Evolutionary conservation across 2,329 filamentous ascomycete genomes (phyloP), one percentile per base, ranked within the genome.

Genomic region (Penicillium expansum): DNA sequence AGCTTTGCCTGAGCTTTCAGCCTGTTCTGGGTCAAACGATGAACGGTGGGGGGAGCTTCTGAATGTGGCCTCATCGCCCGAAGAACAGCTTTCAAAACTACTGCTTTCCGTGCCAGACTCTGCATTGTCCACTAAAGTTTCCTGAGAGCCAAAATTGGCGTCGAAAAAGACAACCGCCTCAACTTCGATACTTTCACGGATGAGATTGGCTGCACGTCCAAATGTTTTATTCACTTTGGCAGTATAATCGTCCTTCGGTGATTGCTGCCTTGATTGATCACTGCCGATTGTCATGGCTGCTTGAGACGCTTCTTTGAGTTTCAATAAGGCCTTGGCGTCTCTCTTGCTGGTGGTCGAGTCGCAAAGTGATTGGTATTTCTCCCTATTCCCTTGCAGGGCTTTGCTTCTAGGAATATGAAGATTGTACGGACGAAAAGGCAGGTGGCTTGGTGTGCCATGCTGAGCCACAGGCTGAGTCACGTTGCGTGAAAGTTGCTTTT

Each of bases 131-230:
- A 60, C 45, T 13, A 53, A 48, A 22, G 57, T 43, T 22, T 44
- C 48, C n/a, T 45, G 45, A 6, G 55, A 56, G 14, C 48, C 27
- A 29, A 62, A 62, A 29, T 54, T 49, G 37, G 60, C 60, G 18
- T 55, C 41, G 11, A 75, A 64, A n/a, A 72, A 70, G 2, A 69
- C 69, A 16, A 62, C 57, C 1, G 73, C 75, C 16, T 74, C 73
- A 0, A 75, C 67, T 35, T 77, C 73, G 6, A 79, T 63, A 1
- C 75, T 71, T 37, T 77, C 67, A 4, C 75, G 67, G 27, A 80
- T 69, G 3, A 79, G 73, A 22, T 72, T 72, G 18, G 77, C 74
- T 6, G 77, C 79, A 33, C 74, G 76, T 0, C 73, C 72, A 42
- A 79, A 79, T 1, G 78, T 61, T 11, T 67, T 48, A 9, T 54